Evolutionary conservation across 2,329 filamentous ascomycete genomes (phyloP).

Genomic region (Colletotrichum simmondsii): DNA sequence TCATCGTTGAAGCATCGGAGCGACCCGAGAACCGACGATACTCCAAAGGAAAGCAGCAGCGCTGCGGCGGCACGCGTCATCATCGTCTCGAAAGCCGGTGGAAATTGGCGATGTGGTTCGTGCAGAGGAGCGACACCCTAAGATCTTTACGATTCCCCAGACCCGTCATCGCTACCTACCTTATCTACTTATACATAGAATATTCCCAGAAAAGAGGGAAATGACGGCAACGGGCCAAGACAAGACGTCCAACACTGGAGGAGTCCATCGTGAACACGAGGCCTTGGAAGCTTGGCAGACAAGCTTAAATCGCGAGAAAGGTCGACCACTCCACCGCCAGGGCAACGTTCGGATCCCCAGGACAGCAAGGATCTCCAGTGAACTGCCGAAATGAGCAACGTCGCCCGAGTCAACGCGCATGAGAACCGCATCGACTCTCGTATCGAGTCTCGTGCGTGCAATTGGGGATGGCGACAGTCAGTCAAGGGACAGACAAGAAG

Average conservation of each 20-base stretch:
- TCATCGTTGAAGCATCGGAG: conserved; percentile 27
- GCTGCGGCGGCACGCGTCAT: not conserved
- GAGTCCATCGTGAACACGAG: conserved; percentile 17
- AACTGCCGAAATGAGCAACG: conserved; percentile 23
- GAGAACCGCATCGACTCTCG: not conserved
- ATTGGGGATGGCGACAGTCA: too few species aligned
- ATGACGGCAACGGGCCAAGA: not conserved
- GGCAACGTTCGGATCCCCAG: not conserved
- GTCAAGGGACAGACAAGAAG: too few species aligned
- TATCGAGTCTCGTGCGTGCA: not conserved
- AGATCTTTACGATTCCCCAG: not conserved
- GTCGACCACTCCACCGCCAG: conserved; percentile 3
- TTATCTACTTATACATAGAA: not conserved
- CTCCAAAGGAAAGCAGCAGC: conserved; percentile 2
- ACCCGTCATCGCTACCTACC: not conserved
- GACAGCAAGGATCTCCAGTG: not conserved
- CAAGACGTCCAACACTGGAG: not conserved
- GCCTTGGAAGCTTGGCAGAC: conserved; percentile 14
- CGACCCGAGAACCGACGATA: not conserved
- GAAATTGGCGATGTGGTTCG: too few species aligned
- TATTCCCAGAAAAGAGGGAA: not conserved
- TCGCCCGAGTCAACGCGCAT: conserved; percentile 5
- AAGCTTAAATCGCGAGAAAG: not conserved
- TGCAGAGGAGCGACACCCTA: too few species aligned
- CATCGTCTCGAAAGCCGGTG: not conserved